Conservation (phyloP, 257 asterid genomes). For the Craterostigma plantagineum region DNA sequence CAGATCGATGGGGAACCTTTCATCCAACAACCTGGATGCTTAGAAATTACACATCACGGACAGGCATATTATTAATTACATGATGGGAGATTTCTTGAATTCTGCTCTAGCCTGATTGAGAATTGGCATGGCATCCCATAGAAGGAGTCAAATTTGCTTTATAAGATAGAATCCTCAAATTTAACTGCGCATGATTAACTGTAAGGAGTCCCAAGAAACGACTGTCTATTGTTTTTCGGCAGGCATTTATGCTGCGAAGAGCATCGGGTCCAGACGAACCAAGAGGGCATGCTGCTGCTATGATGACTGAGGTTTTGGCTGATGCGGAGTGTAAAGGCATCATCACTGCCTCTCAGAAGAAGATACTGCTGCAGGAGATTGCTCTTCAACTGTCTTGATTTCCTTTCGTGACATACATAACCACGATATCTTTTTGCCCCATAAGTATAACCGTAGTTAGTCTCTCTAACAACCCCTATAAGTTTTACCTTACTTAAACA, state of each 20-base stretch:
- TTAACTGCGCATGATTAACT: not conserved
- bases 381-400: conserved; percentile 65
- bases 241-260: conserved; percentile 69
- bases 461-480: too few relatives aligned
- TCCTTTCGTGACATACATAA: not conserved
- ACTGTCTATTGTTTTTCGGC: not conserved
- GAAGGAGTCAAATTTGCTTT: too few relatives aligned
- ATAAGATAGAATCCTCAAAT: not conserved
- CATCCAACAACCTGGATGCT: conserved; percentile 72
- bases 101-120: not conserved
- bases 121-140: not conserved
- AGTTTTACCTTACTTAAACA: too few relatives aligned
- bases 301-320: conserved; percentile 67
- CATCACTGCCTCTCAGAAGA: conserved; percentile 67
- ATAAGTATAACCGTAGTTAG: too few relatives aligned
- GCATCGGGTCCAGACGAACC: conserved; percentile 48
- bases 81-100: not conserved
- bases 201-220: not conserved
- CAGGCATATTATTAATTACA: conserved; percentile 25
- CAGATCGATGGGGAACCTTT: conserved; percentile 89
- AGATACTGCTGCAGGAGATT: conserved; percentile 53
- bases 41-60: conserved; percentile 62
- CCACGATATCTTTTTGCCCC: too few relatives aligned
- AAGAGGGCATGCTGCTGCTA: conserved; percentile 77
- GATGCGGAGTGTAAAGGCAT: conserved; percentile 62